A percentile compares a stretch with the other conserved stretches of the same genome.
Conservation (phyloP, 345 rosid species). For the Citrus reticulata region DNA sequence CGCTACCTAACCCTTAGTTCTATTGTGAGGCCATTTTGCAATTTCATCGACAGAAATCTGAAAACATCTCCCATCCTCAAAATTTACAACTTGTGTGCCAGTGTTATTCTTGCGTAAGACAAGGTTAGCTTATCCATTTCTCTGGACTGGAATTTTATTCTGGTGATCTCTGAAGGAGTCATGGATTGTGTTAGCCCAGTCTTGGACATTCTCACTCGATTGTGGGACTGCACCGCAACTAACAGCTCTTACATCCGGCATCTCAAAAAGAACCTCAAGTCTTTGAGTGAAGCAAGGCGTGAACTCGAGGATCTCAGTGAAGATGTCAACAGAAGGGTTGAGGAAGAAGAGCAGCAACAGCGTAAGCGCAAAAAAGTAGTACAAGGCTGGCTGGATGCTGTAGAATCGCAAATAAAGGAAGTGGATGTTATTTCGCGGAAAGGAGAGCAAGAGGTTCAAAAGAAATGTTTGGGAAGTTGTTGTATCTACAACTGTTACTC, state of each 20-base stretch:
- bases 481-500: background rate
- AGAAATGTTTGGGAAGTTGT: background rate
- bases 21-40: no score
- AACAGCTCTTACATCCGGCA: background rate
- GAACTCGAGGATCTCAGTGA: background rate
- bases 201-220: background rate
- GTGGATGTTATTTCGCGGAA: background rate
- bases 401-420: background rate
- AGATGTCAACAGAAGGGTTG: background rate
- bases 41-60: no score
- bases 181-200: background rate
- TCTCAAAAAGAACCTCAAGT: background rate
- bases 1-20: fast-evolving
- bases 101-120: no score
- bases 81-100: no score
- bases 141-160: no score
- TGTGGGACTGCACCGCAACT: background rate
- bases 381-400: background rate
- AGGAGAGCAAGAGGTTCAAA: background rate
- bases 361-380: background rate
- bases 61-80: no score
- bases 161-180: background rate
- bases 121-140: no score
- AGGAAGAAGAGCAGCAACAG: background rate
- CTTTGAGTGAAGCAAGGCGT: background rate